phyloP scores from a whole-genome alignment of 768 basidiomycete genomes.

The Termitomyces titanicus region DNA sequence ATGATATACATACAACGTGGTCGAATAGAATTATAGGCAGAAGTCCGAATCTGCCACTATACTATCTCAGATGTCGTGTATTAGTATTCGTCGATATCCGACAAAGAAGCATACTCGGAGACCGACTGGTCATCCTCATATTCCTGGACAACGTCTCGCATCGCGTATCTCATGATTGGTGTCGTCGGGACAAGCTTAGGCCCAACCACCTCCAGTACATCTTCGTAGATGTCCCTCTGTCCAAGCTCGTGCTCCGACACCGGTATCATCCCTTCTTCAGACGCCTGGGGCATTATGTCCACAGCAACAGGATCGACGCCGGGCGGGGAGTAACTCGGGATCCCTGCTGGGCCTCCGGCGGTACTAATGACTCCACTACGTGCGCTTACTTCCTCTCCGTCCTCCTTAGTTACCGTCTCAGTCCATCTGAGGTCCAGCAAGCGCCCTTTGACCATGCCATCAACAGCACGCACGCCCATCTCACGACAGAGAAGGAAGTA shows the following conservation, averaged over 20 bases:
- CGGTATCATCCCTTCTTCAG: conserved; percentile 27
- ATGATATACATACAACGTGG: not conserved
- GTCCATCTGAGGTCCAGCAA: conserved; percentile 78
- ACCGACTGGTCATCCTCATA: conserved; percentile 73
- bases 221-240: conserved; percentile 43
- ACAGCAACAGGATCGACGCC: conserved; percentile 40
- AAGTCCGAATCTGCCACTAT: not conserved
- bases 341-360: conserved; percentile 1
- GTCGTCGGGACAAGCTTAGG: conserved; percentile 75
- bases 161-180: conserved; percentile 80
- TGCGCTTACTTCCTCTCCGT: conserved; percentile 27
- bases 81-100: conserved; percentile 57
- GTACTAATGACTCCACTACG: conserved; percentile 17
- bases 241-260: conserved; percentile 38
- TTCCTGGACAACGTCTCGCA: conserved; percentile 80
- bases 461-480: conserved; percentile 78
- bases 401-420: conserved; percentile 60
- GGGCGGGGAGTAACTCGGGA: conserved; percentile 16
- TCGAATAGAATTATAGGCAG: not conserved
- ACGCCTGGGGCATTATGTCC: conserved; percentile 25
- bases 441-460: conserved; percentile 79
- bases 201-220: conserved; percentile 58
- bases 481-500: conserved; percentile 84
- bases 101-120: conserved; percentile 76
- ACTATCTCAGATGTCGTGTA: not conserved